Percentiles rank a stretch among this genome's conserved stretches.
Conservation (phyloP, 495 filamentous ascomycete species). For the Tuber calosporum region DNA sequence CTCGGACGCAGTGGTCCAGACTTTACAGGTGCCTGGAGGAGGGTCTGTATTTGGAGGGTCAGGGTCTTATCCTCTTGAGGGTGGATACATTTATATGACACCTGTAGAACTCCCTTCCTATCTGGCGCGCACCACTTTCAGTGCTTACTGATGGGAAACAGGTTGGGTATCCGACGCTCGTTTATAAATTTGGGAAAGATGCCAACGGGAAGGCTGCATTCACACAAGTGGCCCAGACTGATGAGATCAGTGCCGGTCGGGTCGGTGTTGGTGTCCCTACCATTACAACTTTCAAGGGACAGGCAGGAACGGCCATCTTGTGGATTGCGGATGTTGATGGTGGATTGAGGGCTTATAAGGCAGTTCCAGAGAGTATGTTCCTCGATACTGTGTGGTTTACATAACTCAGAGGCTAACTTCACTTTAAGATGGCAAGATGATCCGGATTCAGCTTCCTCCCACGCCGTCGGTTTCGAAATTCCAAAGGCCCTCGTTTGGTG, state of each 20-base stretch:
- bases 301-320: slow-evolving; percentile 41
- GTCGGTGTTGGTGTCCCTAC: slow-evolving; percentile 43
- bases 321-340: slow-evolving; percentile 43
- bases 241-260: slow-evolving; percentile 34
- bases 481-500: slow-evolving; percentile 48
- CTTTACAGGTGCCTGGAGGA: slow-evolving; percentile 40
- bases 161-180: slow-evolving; percentile 34
- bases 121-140: slow-evolving; percentile 44
- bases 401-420: slow-evolving; percentile 42
- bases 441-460: slow-evolving; percentile 43
- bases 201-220: slow-evolving; percentile 36
- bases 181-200: slow-evolving; percentile 42
- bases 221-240: slow-evolving; percentile 41
- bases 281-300: slow-evolving; percentile 41
- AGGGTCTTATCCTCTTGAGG: slow-evolving; percentile 48
- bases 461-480: slow-evolving; percentile 47
- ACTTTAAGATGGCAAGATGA: slow-evolving; percentile 44
- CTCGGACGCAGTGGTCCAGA: slow-evolving; percentile 47
- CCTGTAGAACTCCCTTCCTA: slow-evolving; percentile 38
- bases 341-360: slow-evolving; percentile 44
- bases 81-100: slow-evolving; percentile 49
- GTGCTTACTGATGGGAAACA: slow-evolving; percentile 40
- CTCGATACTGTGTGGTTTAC: slow-evolving; percentile 34
- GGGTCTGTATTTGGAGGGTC: slow-evolving; percentile 47
- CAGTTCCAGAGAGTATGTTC: slow-evolving; percentile 41